Evolutionary conservation across 1,284 basidiomycete species (phyloP), one percentile per base, ranked within the genome.

Genomic region (Tilletia caries): DNA sequence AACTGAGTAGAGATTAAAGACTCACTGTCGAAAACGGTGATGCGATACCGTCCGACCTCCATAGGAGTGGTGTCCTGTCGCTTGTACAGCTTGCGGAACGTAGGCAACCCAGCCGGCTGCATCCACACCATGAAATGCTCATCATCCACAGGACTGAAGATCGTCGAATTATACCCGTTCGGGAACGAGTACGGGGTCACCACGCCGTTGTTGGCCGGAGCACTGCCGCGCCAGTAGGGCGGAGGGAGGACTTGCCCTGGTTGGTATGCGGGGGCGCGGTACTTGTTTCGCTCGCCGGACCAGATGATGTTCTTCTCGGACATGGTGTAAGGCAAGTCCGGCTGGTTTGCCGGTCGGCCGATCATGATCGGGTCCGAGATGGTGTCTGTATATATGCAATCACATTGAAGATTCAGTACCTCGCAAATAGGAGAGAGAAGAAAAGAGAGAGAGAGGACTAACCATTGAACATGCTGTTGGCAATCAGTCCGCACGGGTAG

Each of bases 111-210:
- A 0, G 96, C 93, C 1, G 93, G 95, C 71, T 95, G 89, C 96
- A 99, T 99, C 96, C 96, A 99, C 77, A 98, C 95, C 85, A 97
- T 94, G 86, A 99, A 98, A 82, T 94, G 95, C 84, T 98, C 92
- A 82, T 98, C 89, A 1, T 84, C 80, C 67, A 86, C 86, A 41
- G 98, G 86, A 80, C 97, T 86, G 13, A 93, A 95, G 43, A 91
- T 88, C n/a, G 85, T 84, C 3, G 85, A 83, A 2, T 88, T 89
- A 86, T 98, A 98, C 67, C 88, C 88, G 73, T 91, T 83, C 0
- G 92, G 91, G 85, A 87, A 97, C 32, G 58, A 62, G 58, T 62
- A 62, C 33, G 58, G 58, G 4, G 60, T 58, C 46, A 58, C 50
- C 15, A 32, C 44, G 29, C 76, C 75, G 46, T 70, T 80, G 52